These are phyloP conservation scores for Entrophospora sp. DNA, from an alignment of 192 early-diverging fungal genomes.

Conservation along the genomic window DNA sequence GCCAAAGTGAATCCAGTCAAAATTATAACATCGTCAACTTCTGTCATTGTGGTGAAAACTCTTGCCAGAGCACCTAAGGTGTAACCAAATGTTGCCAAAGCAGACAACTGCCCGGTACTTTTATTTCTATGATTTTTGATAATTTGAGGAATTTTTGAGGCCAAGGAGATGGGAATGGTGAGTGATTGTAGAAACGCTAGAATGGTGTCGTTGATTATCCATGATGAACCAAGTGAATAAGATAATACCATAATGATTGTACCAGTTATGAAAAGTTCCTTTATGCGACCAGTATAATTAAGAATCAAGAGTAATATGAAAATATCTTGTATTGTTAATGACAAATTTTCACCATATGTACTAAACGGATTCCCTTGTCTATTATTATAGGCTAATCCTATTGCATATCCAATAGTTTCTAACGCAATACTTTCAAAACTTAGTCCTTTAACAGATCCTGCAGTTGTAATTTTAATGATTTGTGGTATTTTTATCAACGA, in stretches of 20 bases:
- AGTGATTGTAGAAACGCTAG: constrained; percentile 61
- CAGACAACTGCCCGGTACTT: constrained; percentile 85
- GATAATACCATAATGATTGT: constrained; percentile 36
- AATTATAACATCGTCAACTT: constrained; percentile 77
- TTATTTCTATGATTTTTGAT: constrained; percentile 70
- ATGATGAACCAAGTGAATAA: constrained; percentile 43
- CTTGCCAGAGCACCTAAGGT: constrained; percentile 80
- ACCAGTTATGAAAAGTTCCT: constrained; percentile 25
- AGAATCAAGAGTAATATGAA: constrained; percentile 66
- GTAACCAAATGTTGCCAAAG: constrained; percentile 83
- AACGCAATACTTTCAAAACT: constrained; percentile 71
- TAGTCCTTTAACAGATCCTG: constrained; percentile 68
- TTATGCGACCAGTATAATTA: constrained; percentile 39
- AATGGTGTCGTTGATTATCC: constrained; percentile 34
- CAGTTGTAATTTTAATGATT: constrained; percentile 78
- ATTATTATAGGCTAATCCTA: constrained; percentile 79
- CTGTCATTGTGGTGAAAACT: constrained; percentile 86
- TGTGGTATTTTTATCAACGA: constrained; percentile 94
- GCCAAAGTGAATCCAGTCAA: constrained; percentile 62
- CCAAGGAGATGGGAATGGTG: constrained; percentile 72
- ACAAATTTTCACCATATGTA: constrained; percentile 78
- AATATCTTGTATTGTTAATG: constrained; percentile 79
- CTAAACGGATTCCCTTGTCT: constrained; percentile 79
- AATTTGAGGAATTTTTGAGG: constrained; percentile 87
- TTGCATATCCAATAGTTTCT: constrained; percentile 73